These are phyloP conservation scores for Candida patagonica DNA, from an alignment of 805 yeast species.

Conservation along the genomic window DNA sequence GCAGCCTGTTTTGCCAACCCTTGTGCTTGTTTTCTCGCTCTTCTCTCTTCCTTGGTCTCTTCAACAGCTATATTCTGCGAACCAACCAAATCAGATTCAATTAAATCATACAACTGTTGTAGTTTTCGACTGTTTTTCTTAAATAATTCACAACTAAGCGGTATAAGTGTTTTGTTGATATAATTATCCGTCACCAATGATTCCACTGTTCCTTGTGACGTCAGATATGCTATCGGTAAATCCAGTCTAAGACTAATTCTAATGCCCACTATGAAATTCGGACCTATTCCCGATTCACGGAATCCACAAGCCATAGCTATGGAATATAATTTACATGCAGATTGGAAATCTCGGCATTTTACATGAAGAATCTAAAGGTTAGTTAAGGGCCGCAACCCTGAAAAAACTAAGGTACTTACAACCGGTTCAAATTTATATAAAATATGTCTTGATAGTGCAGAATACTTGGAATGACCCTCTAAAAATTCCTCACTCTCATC, in stretches of 20 bases:
- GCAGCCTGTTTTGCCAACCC: constrained; percentile 15
- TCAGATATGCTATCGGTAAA: constrained; percentile 65
- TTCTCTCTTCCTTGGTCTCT: constrained; percentile 19
- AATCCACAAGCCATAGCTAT: constrained; percentile 79
- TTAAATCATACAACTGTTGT: constrained; percentile 29
- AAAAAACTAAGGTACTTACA: too few species aligned
- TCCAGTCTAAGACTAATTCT: constrained; percentile 68
- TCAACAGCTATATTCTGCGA: neutral
- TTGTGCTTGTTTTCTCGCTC: constrained; percentile 16
- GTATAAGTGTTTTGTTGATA: constrained; percentile 45
- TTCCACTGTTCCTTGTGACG: constrained; percentile 15
- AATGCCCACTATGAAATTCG: constrained; percentile 66
- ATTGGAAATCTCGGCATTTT: constrained; percentile 52
- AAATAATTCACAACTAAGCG: constrained; percentile 53
- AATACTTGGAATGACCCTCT: too few species aligned
- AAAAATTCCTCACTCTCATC: neutral
- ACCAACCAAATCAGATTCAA: constrained; percentile 1
- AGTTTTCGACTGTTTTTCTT: constrained; percentile 54
- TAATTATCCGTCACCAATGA: constrained; percentile 41
- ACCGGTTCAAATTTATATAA: constrained; percentile 79
- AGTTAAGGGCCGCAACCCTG: too few species aligned
- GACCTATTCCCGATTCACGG: constrained; percentile 79
- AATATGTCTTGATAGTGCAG: constrained; percentile 46
- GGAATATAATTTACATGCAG: constrained; percentile 55
- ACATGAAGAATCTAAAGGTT: constrained; percentile 52